A percentile compares a stretch with the other conserved stretches of the same genome.
These are phyloP conservation scores for Nicotiana obtusifolia DNA, from an alignment of 257 asterid species.

Conservation along the genomic window DNA sequence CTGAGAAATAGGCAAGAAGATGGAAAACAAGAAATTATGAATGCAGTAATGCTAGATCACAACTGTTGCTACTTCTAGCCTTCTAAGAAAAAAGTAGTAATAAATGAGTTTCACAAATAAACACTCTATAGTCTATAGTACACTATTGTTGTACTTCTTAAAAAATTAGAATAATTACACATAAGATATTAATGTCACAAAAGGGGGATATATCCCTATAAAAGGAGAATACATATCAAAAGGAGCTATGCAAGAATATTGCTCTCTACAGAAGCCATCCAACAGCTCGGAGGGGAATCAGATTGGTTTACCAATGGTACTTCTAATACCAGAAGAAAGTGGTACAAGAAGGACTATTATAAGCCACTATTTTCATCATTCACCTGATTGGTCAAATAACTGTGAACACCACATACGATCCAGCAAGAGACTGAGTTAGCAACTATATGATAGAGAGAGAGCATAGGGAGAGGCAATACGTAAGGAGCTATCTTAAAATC, in stretches of 20 bases:
- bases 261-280: background rate
- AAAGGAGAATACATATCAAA: background rate
- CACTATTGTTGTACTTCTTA: background rate
- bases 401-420: background rate
- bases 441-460: background rate
- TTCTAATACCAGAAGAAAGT: background rate
- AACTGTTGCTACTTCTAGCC: background rate
- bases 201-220: background rate
- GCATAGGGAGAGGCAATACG: background rate
- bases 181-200: background rate
- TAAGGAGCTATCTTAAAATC: background rate
- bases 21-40: background rate
- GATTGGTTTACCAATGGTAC: background rate
- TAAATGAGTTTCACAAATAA: background rate
- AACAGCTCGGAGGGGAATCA: background rate
- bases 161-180: background rate
- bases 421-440: background rate
- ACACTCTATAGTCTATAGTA: background rate
- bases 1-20: background rate
- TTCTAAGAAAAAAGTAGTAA: background rate
- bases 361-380: background rate
- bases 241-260: background rate
- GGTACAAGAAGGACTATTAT: background rate
- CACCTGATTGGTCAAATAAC: background rate
- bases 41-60: background rate